Evolutionary conservation across 78 protist species (phyloP).

Genomic region (Cavenderia fasciculata): DNA sequence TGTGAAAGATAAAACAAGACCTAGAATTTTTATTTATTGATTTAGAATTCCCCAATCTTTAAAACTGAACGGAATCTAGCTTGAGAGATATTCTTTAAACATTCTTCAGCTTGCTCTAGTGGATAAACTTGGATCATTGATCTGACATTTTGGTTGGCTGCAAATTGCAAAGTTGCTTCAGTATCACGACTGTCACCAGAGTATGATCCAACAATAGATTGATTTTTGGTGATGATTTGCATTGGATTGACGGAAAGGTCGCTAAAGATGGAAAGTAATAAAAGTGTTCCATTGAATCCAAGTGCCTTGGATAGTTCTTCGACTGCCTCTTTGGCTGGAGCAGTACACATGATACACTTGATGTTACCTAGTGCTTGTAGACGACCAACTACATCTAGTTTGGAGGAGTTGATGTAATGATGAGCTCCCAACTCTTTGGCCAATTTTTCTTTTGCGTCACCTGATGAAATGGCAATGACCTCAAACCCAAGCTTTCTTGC

Average conservation of each 20-base stretch:
- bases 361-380: constrained; percentile 4
- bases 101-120: constrained; percentile 27
- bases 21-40: too few relatives aligned
- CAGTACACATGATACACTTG: constrained; percentile 6
- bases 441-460: neutral
- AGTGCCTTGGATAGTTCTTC: neutral
- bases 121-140: constrained; percentile 36
- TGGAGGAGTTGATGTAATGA: constrained; percentile 30
- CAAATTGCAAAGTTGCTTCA: constrained; percentile 15
- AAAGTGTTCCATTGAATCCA: constrained; percentile 19
- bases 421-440: constrained; percentile 53
- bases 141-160: neutral
- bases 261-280: neutral
- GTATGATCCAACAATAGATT: constrained; percentile 24
- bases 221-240: neutral
- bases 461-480: constrained; percentile 39
- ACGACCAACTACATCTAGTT: constrained; percentile 9
- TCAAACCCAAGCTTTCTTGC: constrained; percentile 61
- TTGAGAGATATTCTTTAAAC: neutral
- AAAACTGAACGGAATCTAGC: constrained; percentile 34
- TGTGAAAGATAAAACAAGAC: too few relatives aligned
- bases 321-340: neutral
- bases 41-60: neutral
- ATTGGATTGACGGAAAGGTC: neutral
- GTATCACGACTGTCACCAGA: constrained; percentile 14